Base-by-base conservation (phyloP, 176 grass and related monocot genomes). In the Oryza australiensis region DNA sequence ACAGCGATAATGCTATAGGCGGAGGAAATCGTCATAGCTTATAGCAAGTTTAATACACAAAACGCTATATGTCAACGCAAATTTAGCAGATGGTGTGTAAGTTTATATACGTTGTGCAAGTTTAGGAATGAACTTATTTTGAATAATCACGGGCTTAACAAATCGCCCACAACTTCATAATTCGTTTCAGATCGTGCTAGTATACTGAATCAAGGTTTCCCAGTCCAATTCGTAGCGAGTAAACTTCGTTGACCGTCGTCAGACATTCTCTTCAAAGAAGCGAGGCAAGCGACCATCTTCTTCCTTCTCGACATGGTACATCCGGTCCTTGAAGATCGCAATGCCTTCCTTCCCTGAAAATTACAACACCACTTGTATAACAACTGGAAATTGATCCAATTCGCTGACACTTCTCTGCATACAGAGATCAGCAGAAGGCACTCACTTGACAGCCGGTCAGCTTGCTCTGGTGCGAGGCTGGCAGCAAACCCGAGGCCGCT, bases 401-500 rank as follows among this genome's bases (percentile, higher is more conserved):
- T 46, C 2, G 62, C 16, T 13, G 30, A 59, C n/a, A 15, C 29
- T 59, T 24, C n/a, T 26, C 32, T 62, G 26, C 26, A 14, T 24
- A 26, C 4, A 53, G 48, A 53, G 16, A 16, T 53, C 2, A 6
- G 5, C 1, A 40, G 7, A 62, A 69, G 43, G 43, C 83, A 65
- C 87, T 82, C 72, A 85, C 82, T 71, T 35, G 87, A 81, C 34
- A 89, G 12, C 12, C 26, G 26, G 29, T 71, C 22, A 0, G 78
- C 87, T 20, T 73, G 78, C 29, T 77, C 7, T 12, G 66, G 22
- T 7, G 22, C 37, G 16, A 89, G 77, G 24, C 57, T 80, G 33
- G 87, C 87, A 5, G 83, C 83, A 65, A 89, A 86, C 13, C 87
- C 87, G 26, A 89, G 28, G 16, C 83, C 35, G 59, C 83, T 81